Evolutionary conservation across 345 rosid genomes (phyloP).

Genomic region (Arabidopsis suecica): DNA sequence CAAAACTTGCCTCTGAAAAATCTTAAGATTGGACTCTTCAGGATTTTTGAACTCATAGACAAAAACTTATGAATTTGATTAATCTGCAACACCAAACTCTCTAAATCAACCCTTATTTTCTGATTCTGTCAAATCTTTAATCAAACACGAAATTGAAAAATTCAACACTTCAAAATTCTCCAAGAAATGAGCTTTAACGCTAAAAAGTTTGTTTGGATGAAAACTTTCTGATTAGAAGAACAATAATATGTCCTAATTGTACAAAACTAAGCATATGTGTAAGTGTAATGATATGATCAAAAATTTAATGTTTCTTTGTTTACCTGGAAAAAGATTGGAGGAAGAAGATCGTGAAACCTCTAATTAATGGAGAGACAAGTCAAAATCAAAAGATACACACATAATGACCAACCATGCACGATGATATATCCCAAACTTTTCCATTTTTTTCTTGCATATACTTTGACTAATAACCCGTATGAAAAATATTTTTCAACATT

Average conservation of each 20-base stretch:
- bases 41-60: not conserved
- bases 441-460: not conserved
- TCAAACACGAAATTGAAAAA: not conserved
- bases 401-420: not conserved
- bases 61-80: not conserved
- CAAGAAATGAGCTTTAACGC: not conserved
- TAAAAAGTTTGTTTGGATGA: not conserved
- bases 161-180: not conserved
- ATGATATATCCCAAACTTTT: not conserved
- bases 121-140: not conserved
- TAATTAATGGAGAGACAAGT: conserved; percentile 3
- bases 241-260: not conserved
- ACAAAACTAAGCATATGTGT: conserved; percentile 7
- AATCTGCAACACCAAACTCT: not conserved
- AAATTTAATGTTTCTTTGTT: not conserved
- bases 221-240: not conserved
- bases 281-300: not conserved
- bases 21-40: conserved; percentile 1
- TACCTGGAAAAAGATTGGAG: conserved; percentile 28
- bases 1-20: not conserved
- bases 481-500: not conserved
- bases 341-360: conserved; percentile 28
- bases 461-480: not conserved
- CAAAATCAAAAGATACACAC: not conserved
- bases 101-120: not conserved